A percentile compares a stretch with the other conserved stretches of the same genome.
Conservation (phyloP, 306 rosid genomes). For the Alnus glutinosa region DNA sequence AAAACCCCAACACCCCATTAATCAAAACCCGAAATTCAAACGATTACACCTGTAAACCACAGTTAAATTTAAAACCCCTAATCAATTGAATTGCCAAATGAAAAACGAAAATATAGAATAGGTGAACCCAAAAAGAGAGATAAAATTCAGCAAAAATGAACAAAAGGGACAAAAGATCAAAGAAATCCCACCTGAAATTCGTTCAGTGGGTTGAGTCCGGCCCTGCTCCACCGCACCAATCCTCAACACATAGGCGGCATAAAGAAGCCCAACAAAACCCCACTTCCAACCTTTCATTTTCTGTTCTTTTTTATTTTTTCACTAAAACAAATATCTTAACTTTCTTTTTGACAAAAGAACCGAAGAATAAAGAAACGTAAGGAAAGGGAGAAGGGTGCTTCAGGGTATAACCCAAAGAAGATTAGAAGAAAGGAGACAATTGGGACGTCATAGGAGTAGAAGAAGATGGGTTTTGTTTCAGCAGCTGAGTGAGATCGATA, state of each 20-base stretch:
- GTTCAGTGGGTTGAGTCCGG: slow-evolving; percentile 70
- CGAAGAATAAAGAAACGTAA: not conserved
- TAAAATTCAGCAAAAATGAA: slow-evolving; percentile 8
- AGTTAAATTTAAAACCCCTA: not conserved
- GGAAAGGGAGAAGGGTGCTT: not conserved
- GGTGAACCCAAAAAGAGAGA: slow-evolving; percentile 14
- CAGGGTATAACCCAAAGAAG: not conserved
- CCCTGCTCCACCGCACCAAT: slow-evolving; percentile 54
- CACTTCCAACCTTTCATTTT: slow-evolving; percentile 52
- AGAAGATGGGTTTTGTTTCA: slow-evolving; percentile 28
- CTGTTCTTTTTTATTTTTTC: slow-evolving; percentile 22
- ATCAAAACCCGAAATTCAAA: slow-evolving; percentile 27
- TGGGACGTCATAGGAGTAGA: slow-evolving; percentile 21
- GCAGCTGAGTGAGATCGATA: slow-evolving; percentile 37
- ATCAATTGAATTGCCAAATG: slow-evolving; percentile 7
- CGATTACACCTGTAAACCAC: not conserved
- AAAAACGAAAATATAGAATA: slow-evolving; percentile 4
- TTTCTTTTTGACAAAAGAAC: slow-evolving; percentile 3
- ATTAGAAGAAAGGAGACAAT: not conserved
- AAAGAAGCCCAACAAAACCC: slow-evolving; percentile 53
- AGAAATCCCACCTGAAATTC: slow-evolving; percentile 74
- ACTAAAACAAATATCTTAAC: slow-evolving; percentile 8
- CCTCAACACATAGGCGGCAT: slow-evolving; percentile 43
- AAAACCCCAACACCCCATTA: slow-evolving; percentile 16
- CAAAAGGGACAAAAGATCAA: slow-evolving; percentile 2